Evolutionary conservation across 1,139 yeast genomes (phyloP).

Genomic region (Petasospora rhodanensis): DNA sequence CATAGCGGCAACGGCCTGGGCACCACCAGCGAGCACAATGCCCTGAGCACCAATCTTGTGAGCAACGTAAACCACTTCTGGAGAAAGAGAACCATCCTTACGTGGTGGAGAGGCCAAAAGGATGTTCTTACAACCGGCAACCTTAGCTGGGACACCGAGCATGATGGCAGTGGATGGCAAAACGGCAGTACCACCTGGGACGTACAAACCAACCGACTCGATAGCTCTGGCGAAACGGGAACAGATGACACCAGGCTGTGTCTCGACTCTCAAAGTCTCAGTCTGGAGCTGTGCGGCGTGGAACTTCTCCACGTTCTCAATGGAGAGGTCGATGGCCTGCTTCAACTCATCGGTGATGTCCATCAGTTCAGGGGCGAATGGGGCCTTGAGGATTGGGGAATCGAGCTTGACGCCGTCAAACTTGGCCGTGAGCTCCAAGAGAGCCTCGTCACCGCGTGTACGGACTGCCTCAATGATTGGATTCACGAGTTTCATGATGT

Average conservation of each 20-base stretch:
- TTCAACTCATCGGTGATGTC: conserved; percentile 71
- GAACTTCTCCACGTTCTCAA: conserved; percentile 83
- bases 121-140: conserved; percentile 93
- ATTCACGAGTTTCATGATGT: conserved; percentile 84
- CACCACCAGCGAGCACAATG: conserved; percentile 96
- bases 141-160: conserved; percentile 99
- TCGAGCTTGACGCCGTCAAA: conserved; percentile 78
- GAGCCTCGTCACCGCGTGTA: conserved; percentile 76
- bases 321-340: conserved; percentile 83
- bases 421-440: conserved; percentile 80
- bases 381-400: conserved; percentile 78
- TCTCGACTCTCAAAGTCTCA: conserved; percentile 78
- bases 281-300: conserved; percentile 85
- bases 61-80: conserved; percentile 97
- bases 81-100: conserved; percentile 86
- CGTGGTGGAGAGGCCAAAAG: conserved; percentile 98
- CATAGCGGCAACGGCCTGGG: conserved; percentile 98
- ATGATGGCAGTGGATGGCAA: conserved; percentile 96
- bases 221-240: conserved; percentile 94
- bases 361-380: conserved; percentile 78
- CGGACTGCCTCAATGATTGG: conserved; percentile 84
- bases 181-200: conserved; percentile 99
- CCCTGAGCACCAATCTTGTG: conserved; percentile 88
- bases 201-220: conserved; percentile 89
- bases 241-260: conserved; percentile 89